These are phyloP conservation scores for Candida ipomoeae DNA, from an alignment of 805 yeast species.

Conservation along the genomic window DNA sequence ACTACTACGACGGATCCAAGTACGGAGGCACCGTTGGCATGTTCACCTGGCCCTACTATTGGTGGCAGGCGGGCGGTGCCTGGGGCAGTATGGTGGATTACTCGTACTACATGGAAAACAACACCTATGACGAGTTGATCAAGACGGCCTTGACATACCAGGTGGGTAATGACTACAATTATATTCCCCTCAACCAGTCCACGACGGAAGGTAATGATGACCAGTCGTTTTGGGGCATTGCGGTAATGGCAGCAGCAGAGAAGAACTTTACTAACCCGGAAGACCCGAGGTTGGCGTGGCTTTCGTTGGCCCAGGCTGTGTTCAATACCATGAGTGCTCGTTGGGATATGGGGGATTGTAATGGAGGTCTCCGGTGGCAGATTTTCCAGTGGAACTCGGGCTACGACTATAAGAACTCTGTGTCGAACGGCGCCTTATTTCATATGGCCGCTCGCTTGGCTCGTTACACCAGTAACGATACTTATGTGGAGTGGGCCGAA, in stretches of 20 bases:
- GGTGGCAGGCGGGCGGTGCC: slow-evolving; percentile 99
- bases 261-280: slow-evolving; percentile 73
- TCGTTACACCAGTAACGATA: slow-evolving; percentile 69
- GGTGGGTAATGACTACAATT: slow-evolving; percentile 61
- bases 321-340: slow-evolving; percentile 86
- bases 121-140: slow-evolving; percentile 56
- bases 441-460: slow-evolving; percentile 84
- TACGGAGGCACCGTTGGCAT: slow-evolving; percentile 80
- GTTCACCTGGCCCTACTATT: slow-evolving; percentile 87
- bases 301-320: slow-evolving; percentile 79
- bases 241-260: slow-evolving; percentile 91
- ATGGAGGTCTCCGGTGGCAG: slow-evolving; percentile 96
- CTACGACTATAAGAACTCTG: slow-evolving; percentile 86
- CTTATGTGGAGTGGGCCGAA: slow-evolving; percentile 74
- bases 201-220: slow-evolving; percentile 97
- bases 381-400: slow-evolving; percentile 93
- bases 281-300: slow-evolving; percentile 61
- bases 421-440: slow-evolving; percentile 87
- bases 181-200: slow-evolving; percentile 82
- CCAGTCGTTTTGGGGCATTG: slow-evolving; percentile 95
- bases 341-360: slow-evolving; percentile 75
- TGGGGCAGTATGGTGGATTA: slow-evolving; percentile 86
- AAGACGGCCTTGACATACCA: slow-evolving; percentile 67
- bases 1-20: slow-evolving; percentile 68
- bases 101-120: slow-evolving; percentile 65